Evolutionary conservation across 805 yeast species (phyloP), one percentile per base, ranked within the genome.

Genomic region (Hanseniaspora clermontiae): DNA sequence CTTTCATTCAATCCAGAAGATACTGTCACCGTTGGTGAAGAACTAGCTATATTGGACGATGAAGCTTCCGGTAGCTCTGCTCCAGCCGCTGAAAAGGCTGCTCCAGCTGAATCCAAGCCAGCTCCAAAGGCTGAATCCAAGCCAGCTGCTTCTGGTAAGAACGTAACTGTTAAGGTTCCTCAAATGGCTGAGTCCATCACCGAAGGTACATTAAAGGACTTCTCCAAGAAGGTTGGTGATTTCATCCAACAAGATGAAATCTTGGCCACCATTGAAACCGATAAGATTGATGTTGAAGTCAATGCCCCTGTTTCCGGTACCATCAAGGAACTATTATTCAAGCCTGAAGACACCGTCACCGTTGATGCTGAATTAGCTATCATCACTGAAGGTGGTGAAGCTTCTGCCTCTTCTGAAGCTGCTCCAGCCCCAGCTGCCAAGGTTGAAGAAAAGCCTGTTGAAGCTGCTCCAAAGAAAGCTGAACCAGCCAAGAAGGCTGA

Each of bases 151-250:
- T 68, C 70, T 56, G 66, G 65, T 61, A 61, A 65, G 60, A 68
- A 63, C 50, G 65, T 62, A 20, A 71, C 67, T 50, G 95, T 91
- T 55, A 87, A 88, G 71, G 97, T 93, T 27, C 98, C 98, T 51
- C 95, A 87, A 61, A 89, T 91, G 97, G 97, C 98, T 45, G 98
- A 91, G 74, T 89, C 97, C 53, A 84, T 91, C 67, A 87, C 96
- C 45, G 98, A 91, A 72, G 98, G 98, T 70, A 87, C 97, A 48
- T 77, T 91, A 61, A 76, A 87, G 60, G 79, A 77, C 59, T 83
- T 74, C 66, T 72, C 76, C 61, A 84, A 83, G 68, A 73, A 79
- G 60, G 88, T 89, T 60, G 98, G 98, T 62, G 97, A 91, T 59
- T 89, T 72, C 64, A 93, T 91, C 55, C 79, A 77, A 58, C 80